These are phyloP conservation scores for Mycena rebaudengoi DNA, from an alignment of 768 basidiomycete species.

Conservation along the genomic window DNA sequence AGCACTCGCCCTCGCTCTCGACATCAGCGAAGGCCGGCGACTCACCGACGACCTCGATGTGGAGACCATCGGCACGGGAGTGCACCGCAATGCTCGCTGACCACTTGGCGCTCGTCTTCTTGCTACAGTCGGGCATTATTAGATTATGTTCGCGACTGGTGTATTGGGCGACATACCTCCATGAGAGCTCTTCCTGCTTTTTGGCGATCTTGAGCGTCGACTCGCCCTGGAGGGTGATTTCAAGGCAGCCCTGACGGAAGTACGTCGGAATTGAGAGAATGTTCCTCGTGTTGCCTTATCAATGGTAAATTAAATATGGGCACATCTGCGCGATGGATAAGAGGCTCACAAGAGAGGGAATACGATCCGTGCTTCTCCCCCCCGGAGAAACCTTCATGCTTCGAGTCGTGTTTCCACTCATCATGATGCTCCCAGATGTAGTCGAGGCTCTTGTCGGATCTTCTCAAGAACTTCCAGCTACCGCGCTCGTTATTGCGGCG, in stretches of 20 bases:
- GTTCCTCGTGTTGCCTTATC: conserved; percentile 20
- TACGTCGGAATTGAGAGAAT: conserved; percentile 15
- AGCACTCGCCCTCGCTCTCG: conserved; percentile 10
- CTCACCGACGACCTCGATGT: background rate
- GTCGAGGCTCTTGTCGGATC: background rate
- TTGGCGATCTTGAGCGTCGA: conserved; percentile 8
- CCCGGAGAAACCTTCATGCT: background rate
- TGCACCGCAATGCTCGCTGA: background rate
- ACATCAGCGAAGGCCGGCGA: conserved; percentile 15
- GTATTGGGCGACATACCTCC: conserved; percentile 3
- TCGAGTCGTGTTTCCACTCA: conserved; percentile 15
- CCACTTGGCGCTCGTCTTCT: conserved; percentile 18
- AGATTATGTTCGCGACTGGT: background rate
- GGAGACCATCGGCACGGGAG: conserved; percentile 8
- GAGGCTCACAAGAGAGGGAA: conserved; percentile 5
- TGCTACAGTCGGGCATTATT: background rate
- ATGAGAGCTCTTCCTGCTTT: conserved; percentile 2
- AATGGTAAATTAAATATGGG: background rate
- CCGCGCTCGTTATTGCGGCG: conserved; percentile 5
- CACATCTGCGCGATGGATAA: background rate
- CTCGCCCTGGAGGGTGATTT: conserved; percentile 18
- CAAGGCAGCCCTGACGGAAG: conserved; percentile 6
- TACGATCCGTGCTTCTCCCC: background rate
- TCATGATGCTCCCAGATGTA: conserved; percentile 20
- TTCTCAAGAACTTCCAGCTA: background rate